Conservation (phyloP, 345 rosid genomes). For the Eucalyptus melliodora region DNA sequence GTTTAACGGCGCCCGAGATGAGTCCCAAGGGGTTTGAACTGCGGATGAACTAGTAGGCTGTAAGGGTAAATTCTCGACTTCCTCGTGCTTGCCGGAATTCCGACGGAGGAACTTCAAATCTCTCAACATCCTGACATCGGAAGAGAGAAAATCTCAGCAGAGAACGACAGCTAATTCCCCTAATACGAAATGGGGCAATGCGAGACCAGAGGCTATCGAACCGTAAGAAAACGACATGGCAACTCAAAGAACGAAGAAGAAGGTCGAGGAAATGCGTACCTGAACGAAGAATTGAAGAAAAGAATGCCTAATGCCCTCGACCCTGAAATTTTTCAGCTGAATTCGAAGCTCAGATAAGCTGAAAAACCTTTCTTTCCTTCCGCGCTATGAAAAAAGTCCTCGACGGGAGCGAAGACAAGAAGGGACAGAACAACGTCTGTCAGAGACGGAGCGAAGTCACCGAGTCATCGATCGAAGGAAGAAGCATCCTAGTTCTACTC, state of each 20-base stretch:
- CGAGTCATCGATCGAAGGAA: background rate
- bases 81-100: slow-evolving; percentile 47
- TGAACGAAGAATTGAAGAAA: slow-evolving; percentile 26
- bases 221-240: background rate
- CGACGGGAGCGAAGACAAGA: background rate
- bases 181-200: background rate
- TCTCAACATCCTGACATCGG: slow-evolving; percentile 39
- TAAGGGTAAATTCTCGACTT: slow-evolving; percentile 63
- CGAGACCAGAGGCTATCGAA: background rate
- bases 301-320: slow-evolving; percentile 9
- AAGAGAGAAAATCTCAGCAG: background rate
- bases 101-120: slow-evolving; percentile 55
- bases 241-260: background rate
- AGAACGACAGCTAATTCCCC: background rate
- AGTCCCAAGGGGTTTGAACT: slow-evolving; percentile 31
- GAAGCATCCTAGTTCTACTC: background rate
- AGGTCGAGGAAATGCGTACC: slow-evolving; percentile 4
- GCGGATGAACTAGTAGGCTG: slow-evolving; percentile 36
- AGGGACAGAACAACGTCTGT: background rate
- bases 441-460: background rate
- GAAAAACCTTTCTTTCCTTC: background rate
- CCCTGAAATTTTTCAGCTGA: slow-evolving; percentile 3
- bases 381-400: background rate
- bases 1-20: slow-evolving; percentile 58
- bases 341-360: background rate